phyloP scores from a whole-genome alignment of 2,329 filamentous ascomycete genomes.

The Colletotrichum spaethianum region DNA sequence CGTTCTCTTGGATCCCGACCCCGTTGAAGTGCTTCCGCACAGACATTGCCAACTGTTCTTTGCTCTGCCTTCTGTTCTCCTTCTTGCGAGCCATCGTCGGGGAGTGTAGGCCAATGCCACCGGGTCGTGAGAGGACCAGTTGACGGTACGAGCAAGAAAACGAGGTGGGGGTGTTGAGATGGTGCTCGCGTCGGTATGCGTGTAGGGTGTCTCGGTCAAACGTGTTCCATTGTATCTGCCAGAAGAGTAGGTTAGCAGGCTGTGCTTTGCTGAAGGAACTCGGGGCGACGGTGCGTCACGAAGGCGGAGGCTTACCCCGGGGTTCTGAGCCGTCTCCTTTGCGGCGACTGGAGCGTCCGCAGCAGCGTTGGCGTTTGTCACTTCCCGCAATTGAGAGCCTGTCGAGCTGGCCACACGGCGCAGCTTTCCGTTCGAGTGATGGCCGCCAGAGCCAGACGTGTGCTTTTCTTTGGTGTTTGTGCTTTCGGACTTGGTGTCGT shows the following conservation, averaged over 20 bases:
- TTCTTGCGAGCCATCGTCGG: slow-evolving; percentile 81
- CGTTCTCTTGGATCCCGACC: slow-evolving; percentile 83
- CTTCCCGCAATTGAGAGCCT: slow-evolving; percentile 49
- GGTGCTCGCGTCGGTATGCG: slow-evolving; percentile 81
- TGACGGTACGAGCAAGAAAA: slow-evolving; percentile 76
- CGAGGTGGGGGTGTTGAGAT: slow-evolving; percentile 78
- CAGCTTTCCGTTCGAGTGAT: slow-evolving; percentile 66
- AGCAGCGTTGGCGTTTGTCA: slow-evolving; percentile 48
- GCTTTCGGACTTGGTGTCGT: slow-evolving; percentile 61
- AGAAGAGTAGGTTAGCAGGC: slow-evolving; percentile 27
- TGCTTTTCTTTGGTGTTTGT: slow-evolving; percentile 61
- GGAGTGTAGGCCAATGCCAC: slow-evolving; percentile 78
- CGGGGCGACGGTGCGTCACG: slow-evolving; percentile 31
- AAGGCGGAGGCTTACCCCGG: slow-evolving; percentile 28
- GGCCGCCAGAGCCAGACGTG: slow-evolving; percentile 50
- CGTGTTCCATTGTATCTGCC: slow-evolving; percentile 75
- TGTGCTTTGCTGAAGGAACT: slow-evolving; percentile 17
- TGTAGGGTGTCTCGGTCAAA: slow-evolving; percentile 79
- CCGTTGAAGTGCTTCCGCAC: slow-evolving; percentile 89
- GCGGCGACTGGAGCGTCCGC: slow-evolving; percentile 43
- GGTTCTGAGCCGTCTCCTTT: slow-evolving; percentile 37
- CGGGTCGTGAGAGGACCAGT: slow-evolving; percentile 71
- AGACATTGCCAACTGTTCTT: slow-evolving; percentile 78
- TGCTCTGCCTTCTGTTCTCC: slow-evolving; percentile 76
- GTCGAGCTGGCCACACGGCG: slow-evolving; percentile 68